Evolutionary conservation across 2,329 filamentous ascomycete species (phyloP).

Genomic region (Colletotrichum ledebouriae): DNA sequence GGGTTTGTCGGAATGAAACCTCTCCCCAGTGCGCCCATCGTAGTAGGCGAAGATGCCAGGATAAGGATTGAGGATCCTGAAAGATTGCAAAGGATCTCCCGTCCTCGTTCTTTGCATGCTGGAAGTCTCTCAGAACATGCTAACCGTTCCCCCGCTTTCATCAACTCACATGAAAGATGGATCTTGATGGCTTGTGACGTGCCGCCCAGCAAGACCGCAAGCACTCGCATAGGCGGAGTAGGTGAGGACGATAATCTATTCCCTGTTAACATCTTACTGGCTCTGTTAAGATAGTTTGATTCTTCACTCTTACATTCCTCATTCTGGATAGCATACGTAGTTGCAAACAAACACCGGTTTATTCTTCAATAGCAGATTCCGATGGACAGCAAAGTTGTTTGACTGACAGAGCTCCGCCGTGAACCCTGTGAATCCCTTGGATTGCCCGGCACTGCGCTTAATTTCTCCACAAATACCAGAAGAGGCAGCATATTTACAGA

Average conservation of each 20-base stretch:
- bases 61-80: constrained; percentile 36
- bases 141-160: background rate
- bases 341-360: background rate
- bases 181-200: background rate
- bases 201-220: constrained; percentile 29
- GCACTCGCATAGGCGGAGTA: constrained; percentile 12
- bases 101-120: constrained; percentile 21
- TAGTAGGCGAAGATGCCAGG: constrained; percentile 42
- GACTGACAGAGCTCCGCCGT: too few relatives aligned
- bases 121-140: background rate
- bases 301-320: background rate
- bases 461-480: too few relatives aligned
- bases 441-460: too few relatives aligned
- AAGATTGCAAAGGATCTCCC: constrained; percentile 33
- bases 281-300: background rate
- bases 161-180: background rate
- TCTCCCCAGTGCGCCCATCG: constrained; percentile 40
- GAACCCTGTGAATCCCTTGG: too few relatives aligned
- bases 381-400: too few relatives aligned
- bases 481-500: too few relatives aligned
- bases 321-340: background rate
- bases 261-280: background rate
- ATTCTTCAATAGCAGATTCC: too few relatives aligned
- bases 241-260: background rate
- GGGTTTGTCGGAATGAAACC: constrained; percentile 42